Evolutionary conservation across 306 rosid species (phyloP).

Genomic region (Benincasa hispida): DNA sequence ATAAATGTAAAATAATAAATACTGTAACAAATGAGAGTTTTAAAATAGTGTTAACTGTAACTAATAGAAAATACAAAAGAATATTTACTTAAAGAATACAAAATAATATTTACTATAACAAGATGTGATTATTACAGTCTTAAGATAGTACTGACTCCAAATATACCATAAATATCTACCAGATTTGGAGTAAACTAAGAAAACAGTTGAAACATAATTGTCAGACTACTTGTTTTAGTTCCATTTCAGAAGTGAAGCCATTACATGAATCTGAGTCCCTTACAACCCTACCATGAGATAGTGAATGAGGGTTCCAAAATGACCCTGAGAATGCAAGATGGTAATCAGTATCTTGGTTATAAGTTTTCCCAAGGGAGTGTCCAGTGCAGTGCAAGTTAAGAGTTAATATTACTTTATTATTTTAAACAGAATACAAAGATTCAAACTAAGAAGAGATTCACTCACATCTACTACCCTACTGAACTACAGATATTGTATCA

Average conservation of each 20-base stretch:
- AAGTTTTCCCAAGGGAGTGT: background rate
- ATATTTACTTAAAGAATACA: no score
- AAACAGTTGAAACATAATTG: background rate
- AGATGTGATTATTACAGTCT: no score
- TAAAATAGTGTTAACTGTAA: no score
- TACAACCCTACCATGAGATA: background rate
- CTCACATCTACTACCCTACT: background rate
- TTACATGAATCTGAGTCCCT: no score
- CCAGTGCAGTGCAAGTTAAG: background rate
- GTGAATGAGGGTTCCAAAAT: background rate
- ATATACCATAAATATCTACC: no score
- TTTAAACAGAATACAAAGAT: background rate
- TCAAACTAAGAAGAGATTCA: background rate
- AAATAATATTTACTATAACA: no score
- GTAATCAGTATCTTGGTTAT: background rate
- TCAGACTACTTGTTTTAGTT: no score
- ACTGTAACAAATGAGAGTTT: no score
- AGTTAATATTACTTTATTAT: background rate
- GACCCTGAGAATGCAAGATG: background rate
- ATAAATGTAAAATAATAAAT: no score
- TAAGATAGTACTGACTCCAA: no score
- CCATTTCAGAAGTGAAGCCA: no score
- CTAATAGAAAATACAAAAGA: no score
- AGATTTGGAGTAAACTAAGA: background rate
- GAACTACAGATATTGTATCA: background rate